Base-by-base conservation (phyloP, 805 yeast genomes). In the Nakazawaea pomicola region DNA sequence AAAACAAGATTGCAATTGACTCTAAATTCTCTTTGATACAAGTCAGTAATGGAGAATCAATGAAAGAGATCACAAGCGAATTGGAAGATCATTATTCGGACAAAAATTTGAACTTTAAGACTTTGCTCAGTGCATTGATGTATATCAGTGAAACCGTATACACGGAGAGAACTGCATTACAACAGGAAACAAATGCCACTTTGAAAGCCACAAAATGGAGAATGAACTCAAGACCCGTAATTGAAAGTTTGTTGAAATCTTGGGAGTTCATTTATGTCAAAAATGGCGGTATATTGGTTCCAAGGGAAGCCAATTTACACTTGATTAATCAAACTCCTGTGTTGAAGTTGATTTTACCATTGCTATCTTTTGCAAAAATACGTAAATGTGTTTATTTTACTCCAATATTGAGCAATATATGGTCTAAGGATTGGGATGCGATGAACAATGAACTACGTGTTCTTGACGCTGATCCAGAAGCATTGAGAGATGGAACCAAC, bases 111-210 rank as follows among this genome's bases (percentile, higher is more conserved):
- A 72, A 78, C 3, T 62, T 68, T 55, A 66, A 73, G 43, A 72
- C 82, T 14, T 49, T 74, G 43, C 56, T 81, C 30, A 71, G 81
- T 3, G 63, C 81, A 46, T 61, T 84, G 46, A 70, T 83, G 62
- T 74, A 83, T 15, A 66, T 83, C 30, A 86, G 83, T 54, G 91
- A 83, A 49, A 70, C 67, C 49, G 78, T 84, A 29, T 80, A 76
- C 54, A 55, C 62, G 18, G 80, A 78, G 50, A 65, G 77, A 46
- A 54, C 54, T 37, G 57, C 59, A 21, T 44, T 65, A 41, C 68
- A 59, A 39, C 49, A 50, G 38, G 65, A 62, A 41, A 47, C 60
- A 9, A 59, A 62, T 39, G 68, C 67, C 12, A 65, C 68, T 9
- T 63, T 68, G 37, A 70, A 72, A 43, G 74, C 76, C 24, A 68